Percentiles rank a stretch among this genome's conserved stretches.
phyloP scores from a whole-genome alignment of 345 rosid genomes.

The Euclidium syriacum region DNA sequence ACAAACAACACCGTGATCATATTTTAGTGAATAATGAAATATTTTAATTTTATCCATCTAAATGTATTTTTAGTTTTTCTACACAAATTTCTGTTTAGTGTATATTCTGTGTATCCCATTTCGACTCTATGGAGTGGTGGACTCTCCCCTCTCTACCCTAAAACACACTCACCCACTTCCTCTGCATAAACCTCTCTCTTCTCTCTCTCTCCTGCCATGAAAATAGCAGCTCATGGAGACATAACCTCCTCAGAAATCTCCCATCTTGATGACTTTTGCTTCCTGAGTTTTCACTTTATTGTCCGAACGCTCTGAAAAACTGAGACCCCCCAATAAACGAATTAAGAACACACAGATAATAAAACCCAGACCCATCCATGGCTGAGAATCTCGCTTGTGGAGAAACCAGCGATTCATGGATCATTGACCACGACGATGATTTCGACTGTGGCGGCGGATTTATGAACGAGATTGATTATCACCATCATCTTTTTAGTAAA shows the following conservation, averaged over 20 bases:
- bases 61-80: neutral
- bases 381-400: constrained; percentile 47
- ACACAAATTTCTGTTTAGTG: neutral
- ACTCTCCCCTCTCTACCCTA: constrained; percentile 30
- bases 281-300: constrained; percentile 20
- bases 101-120: constrained; percentile 22
- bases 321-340: constrained; percentile 13
- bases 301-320: constrained; percentile 23
- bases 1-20: too few species aligned
- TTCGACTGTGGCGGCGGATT: constrained; percentile 15
- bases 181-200: constrained; percentile 25
- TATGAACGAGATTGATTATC: neutral
- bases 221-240: constrained; percentile 17
- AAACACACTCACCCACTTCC: constrained; percentile 30
- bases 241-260: constrained; percentile 21
- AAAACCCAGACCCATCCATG: constrained; percentile 33
- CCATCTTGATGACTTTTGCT: constrained; percentile 19
- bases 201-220: constrained; percentile 26
- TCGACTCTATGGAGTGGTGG: constrained; percentile 23
- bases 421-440: constrained; percentile 32
- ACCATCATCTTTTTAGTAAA: constrained; percentile 17
- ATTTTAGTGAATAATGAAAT: neutral
- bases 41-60: neutral
- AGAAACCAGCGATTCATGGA: constrained; percentile 44
- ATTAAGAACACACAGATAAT: neutral